These are phyloP conservation scores for Prunus dulcis DNA, from an alignment of 306 rosid genomes.

Conservation along the genomic window DNA sequence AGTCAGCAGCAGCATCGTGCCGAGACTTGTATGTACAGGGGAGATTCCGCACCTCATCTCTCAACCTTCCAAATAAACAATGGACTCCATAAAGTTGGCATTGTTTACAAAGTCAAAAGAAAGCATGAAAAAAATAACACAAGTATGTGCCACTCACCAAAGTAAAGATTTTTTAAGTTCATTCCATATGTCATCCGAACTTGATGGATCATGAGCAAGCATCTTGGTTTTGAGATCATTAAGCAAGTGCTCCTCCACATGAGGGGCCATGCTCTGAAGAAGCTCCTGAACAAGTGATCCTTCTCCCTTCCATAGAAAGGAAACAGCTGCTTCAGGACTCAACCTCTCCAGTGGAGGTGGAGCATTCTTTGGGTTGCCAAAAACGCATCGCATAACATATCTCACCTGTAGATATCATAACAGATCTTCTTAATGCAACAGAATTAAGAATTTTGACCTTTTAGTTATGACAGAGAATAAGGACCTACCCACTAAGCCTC, in stretches of 20 bases:
- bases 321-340: slow-evolving; percentile 68
- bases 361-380: slow-evolving; percentile 86
- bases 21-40: slow-evolving; percentile 94
- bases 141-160: slow-evolving; percentile 45
- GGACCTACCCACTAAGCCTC: background rate
- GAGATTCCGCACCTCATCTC: slow-evolving; percentile 90
- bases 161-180: slow-evolving; percentile 75
- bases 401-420: slow-evolving; percentile 62
- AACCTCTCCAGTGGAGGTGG: slow-evolving; percentile 96
- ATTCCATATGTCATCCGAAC: slow-evolving; percentile 59
- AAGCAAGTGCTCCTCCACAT: slow-evolving; percentile 55
- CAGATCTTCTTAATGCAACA: slow-evolving; percentile 16
- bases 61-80: slow-evolving; percentile 59
- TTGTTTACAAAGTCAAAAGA: background rate
- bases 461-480: background rate
- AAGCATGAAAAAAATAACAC: slow-evolving; percentile 12
- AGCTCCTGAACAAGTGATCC: slow-evolving; percentile 90
- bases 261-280: slow-evolving; percentile 73
- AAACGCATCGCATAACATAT: slow-evolving; percentile 86
- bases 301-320: slow-evolving; percentile 90
- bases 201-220: slow-evolving; percentile 61
- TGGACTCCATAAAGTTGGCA: slow-evolving; percentile 8
- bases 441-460: slow-evolving; percentile 6
- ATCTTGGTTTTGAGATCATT: slow-evolving; percentile 71
- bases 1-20: slow-evolving; percentile 98